Conservation (phyloP, 805 yeast species). For the Lipomyces sp. region DNA sequence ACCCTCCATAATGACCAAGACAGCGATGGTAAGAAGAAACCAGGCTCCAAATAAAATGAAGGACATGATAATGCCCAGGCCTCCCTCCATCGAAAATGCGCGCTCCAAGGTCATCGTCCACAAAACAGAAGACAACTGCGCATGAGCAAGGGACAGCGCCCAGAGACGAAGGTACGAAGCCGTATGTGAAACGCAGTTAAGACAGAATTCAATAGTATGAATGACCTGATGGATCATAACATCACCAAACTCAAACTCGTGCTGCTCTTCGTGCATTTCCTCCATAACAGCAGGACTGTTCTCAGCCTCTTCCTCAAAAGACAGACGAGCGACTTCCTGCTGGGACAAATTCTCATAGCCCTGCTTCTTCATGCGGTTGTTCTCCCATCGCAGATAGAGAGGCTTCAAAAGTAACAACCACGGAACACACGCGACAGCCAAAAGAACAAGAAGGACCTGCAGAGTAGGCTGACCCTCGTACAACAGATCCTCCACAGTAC, state of each 20-base stretch:
- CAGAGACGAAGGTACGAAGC: constrained; percentile 95
- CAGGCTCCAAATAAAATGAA: constrained; percentile 90
- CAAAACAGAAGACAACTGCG: constrained; percentile 90
- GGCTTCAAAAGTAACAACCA: constrained; percentile 89
- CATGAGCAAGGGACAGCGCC: constrained; percentile 97
- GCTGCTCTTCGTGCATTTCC: constrained; percentile 58
- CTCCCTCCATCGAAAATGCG: constrained; percentile 72
- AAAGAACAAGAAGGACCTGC: constrained; percentile 69
- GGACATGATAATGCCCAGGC: constrained; percentile 70
- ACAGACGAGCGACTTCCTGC: constrained; percentile 45
- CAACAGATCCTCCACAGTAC: constrained; percentile 77
- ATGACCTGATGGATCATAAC: constrained; percentile 96
- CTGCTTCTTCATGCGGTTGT: constrained; percentile 56
- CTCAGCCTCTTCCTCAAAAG: constrained; percentile 45
- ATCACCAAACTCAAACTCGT: constrained; percentile 81
- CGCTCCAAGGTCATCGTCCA: constrained; percentile 94
- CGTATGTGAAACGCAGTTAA: constrained; percentile 97
- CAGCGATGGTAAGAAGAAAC: constrained; percentile 89
- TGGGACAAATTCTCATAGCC: constrained; percentile 58
- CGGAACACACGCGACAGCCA: constrained; percentile 91
- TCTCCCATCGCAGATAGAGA: constrained; percentile 63
- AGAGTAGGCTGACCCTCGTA: constrained; percentile 78
- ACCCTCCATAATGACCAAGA: constrained; percentile 96
- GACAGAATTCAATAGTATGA: constrained; percentile 95
- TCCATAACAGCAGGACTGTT: constrained; percentile 43